A percentile compares a stretch with the other conserved stretches of the same genome.
Conservation (phyloP, 2,329 filamentous ascomycete species). For the Neocucurbitaria cava region DNA sequence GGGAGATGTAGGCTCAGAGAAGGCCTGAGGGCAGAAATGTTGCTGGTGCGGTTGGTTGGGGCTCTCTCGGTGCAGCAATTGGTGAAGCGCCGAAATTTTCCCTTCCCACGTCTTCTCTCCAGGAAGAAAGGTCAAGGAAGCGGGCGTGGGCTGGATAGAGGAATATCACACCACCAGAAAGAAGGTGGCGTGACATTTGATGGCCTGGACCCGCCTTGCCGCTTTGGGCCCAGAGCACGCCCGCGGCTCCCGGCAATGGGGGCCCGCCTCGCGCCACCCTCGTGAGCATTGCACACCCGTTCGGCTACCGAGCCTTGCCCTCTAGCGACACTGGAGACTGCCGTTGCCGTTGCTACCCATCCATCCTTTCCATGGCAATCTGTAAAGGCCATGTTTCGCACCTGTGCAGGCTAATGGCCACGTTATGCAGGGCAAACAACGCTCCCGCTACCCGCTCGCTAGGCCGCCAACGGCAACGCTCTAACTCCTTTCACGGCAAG, state of each 20-base stretch:
- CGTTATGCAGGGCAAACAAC: too few relatives aligned
- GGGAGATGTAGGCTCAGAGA: conserved; percentile 20
- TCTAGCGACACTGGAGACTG: not conserved
- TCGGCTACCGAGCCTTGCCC: not conserved
- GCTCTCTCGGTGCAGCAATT: conserved; percentile 7
- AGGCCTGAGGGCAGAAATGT: conserved; percentile 12
- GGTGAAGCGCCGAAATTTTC: conserved; percentile 7
- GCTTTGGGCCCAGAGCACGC: conserved; percentile 11
- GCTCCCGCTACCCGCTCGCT: too few relatives aligned
- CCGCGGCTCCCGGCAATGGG: conserved; percentile 3
- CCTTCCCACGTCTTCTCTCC: not conserved
- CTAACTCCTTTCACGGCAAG: too few relatives aligned
- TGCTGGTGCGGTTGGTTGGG: conserved; percentile 13
- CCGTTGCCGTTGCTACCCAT: too few relatives aligned
- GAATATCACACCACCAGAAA: conserved; percentile 41
- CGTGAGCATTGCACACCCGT: not conserved
- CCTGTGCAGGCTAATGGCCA: too few relatives aligned
- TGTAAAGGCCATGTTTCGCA: not conserved
- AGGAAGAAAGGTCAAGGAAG: not conserved
- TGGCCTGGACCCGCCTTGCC: conserved; percentile 15
- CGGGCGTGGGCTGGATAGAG: conserved; percentile 2
- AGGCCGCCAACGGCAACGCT: too few relatives aligned
- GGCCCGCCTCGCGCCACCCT: conserved; percentile 1
- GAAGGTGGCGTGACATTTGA: conserved; percentile 46
- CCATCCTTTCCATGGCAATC: conserved; percentile 1